phyloP scores from a whole-genome alignment of 441 rosid genomes.

The Pelargonium myrrhifolium region DNA sequence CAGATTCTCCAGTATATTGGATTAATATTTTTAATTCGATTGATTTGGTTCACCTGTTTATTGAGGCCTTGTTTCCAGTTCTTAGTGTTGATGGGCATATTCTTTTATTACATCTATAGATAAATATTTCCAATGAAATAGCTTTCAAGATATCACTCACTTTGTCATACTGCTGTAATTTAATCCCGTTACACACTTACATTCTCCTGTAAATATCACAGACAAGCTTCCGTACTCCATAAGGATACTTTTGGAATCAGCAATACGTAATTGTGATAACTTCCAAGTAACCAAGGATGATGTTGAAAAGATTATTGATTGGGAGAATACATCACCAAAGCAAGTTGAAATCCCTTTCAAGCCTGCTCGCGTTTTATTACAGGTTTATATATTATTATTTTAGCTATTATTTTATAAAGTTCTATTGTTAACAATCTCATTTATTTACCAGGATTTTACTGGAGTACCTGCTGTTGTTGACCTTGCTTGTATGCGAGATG shows the following conservation, averaged over 20 bases:
- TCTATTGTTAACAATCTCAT: not conserved
- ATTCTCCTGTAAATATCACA: slow-evolving; percentile 15
- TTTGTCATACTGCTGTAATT: not conserved
- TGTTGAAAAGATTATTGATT: slow-evolving; percentile 56
- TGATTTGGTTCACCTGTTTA: too few relatives aligned
- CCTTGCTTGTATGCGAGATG: slow-evolving; percentile 62
- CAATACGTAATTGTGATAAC: slow-evolving; percentile 51
- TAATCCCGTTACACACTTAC: not conserved
- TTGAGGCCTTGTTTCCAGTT: not conserved
- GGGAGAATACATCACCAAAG: slow-evolving; percentile 53
- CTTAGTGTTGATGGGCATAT: not conserved
- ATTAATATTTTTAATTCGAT: too few relatives aligned
- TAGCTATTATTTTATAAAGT: not conserved
- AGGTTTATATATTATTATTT: slow-evolving; percentile 26
- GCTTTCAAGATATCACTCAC: not conserved
- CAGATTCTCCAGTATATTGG: not conserved
- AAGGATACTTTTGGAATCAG: slow-evolving; percentile 57
- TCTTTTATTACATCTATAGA: not conserved
- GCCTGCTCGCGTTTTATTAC: slow-evolving; percentile 56
- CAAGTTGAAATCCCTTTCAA: slow-evolving; percentile 68
- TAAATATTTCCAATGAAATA: not conserved
- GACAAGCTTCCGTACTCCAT: slow-evolving; percentile 51
- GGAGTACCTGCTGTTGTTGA: slow-evolving; percentile 62
- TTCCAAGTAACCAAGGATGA: slow-evolving; percentile 54
- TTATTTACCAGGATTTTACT: slow-evolving; percentile 43